Percentiles rank a stretch among this genome's conserved stretches.
phyloP scores from a whole-genome alignment of 176 grass and related monocot genomes.

The Carex littledalei region DNA sequence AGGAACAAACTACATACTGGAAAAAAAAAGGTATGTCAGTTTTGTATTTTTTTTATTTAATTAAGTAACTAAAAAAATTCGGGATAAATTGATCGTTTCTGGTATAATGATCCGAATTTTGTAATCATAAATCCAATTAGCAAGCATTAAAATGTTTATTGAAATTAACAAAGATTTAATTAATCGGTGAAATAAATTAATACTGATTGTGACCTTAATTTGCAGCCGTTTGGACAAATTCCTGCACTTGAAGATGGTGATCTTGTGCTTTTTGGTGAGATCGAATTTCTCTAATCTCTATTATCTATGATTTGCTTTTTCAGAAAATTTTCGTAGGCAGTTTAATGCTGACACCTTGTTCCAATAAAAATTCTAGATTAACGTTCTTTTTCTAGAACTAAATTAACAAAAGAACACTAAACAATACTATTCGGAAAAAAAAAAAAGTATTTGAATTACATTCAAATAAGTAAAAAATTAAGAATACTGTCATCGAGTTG shows the following conservation, averaged over 20 bases:
- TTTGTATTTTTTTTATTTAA: no score
- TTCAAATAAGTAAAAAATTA: no score
- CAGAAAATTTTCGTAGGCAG: background rate
- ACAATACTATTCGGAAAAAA: no score
- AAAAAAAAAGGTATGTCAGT: no score
- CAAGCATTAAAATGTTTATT: background rate
- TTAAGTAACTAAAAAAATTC: no score
- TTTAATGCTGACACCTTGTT: background rate
- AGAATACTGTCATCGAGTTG: no score
- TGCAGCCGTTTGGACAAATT: slow-evolving; percentile 37
- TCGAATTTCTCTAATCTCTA: background rate
- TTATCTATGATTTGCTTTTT: background rate
- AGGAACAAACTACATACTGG: no score
- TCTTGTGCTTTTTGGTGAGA: slow-evolving; percentile 38
- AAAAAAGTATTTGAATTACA: no score
- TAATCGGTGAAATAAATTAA: background rate
- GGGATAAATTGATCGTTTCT: no score
- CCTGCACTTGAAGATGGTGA: slow-evolving; percentile 39
- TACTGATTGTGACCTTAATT: background rate
- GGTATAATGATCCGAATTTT: background rate
- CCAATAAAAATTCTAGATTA: no score
- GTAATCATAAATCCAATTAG: background rate
- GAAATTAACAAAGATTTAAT: background rate
- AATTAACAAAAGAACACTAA: no score
- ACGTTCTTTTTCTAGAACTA: no score